Conservation (phyloP, 352 stramenopile genomes). For the Elongisporangium prolatum region DNA sequence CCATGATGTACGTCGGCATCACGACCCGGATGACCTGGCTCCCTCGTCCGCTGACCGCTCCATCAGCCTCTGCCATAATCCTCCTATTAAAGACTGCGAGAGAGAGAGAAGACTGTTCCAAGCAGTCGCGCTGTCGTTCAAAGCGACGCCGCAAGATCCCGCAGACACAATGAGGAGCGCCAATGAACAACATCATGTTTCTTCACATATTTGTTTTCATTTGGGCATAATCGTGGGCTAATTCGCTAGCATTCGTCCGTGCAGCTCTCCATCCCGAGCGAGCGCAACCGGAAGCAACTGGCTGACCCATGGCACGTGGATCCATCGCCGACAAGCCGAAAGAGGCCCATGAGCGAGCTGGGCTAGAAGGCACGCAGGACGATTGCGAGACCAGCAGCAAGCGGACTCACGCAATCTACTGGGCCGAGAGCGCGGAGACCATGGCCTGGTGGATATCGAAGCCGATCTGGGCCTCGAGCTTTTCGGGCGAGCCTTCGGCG, state of each 20-base stretch:
- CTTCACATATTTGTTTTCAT: slow-evolving; percentile 9
- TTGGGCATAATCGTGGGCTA: slow-evolving; percentile 6
- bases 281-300: slow-evolving; percentile 1
- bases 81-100: background rate
- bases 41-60: slow-evolving; percentile 18
- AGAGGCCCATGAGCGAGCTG: background rate
- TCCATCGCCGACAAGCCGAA: background rate
- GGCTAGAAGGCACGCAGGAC: background rate
- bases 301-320: no score
- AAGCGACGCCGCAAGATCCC: slow-evolving; percentile 16
- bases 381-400: background rate
- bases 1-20: slow-evolving; percentile 84
- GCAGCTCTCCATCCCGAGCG: background rate
- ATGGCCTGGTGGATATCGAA: slow-evolving; percentile 94
- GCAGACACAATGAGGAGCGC: background rate
- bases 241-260: background rate
- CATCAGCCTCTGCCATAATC: slow-evolving; percentile 53
- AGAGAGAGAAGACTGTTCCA: slow-evolving; percentile 1
- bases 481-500: slow-evolving; percentile 83
- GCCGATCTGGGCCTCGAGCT: slow-evolving; percentile 94
- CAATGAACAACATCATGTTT: background rate
- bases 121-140: slow-evolving; percentile 8
- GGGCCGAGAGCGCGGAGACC: slow-evolving; percentile 80
- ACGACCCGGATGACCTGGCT: slow-evolving; percentile 78
- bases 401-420: slow-evolving; percentile 25